Evolutionary conservation across 2,329 filamentous ascomycete genomes (phyloP).

Genomic region (Basipetospora chlamydospora): DNA sequence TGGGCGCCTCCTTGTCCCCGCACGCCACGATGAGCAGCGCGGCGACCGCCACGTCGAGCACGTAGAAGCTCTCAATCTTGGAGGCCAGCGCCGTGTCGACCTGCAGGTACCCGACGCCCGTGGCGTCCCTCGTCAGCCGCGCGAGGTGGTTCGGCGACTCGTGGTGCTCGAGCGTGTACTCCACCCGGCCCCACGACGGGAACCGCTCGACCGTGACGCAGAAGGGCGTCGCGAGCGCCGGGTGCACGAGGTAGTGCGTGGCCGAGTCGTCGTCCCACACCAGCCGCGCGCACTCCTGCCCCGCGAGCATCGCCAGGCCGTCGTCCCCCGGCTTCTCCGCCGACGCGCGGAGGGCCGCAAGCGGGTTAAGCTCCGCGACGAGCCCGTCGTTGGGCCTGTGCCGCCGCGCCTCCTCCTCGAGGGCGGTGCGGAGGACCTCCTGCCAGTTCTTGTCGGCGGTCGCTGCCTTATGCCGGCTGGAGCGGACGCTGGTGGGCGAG

Average conservation of each 20-base stretch:
- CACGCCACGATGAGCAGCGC: slow-evolving; percentile 46
- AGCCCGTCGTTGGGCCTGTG: slow-evolving; percentile 45
- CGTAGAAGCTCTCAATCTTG: slow-evolving; percentile 45
- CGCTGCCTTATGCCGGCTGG: slow-evolving; percentile 12
- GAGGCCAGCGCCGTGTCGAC: slow-evolving; percentile 45
- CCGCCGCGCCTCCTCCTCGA: slow-evolving; percentile 39
- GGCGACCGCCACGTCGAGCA: slow-evolving; percentile 47
- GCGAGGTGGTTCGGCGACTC: slow-evolving; percentile 47
- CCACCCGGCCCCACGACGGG: slow-evolving; percentile 43
- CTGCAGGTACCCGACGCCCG: slow-evolving; percentile 45
- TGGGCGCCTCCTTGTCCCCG: slow-evolving; percentile 34
- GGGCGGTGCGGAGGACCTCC: slow-evolving; percentile 41
- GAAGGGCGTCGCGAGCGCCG: slow-evolving; percentile 48
- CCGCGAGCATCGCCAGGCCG: slow-evolving; percentile 45
- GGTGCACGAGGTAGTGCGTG: slow-evolving; percentile 48
- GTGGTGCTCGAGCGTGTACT: slow-evolving; percentile 51
- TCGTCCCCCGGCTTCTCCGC: slow-evolving; percentile 36
- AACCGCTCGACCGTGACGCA: slow-evolving; percentile 43
- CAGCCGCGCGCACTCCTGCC: slow-evolving; percentile 54
- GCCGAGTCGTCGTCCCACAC: slow-evolving; percentile 53
- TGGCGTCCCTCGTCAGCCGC: slow-evolving; percentile 44
- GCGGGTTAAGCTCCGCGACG: slow-evolving; percentile 55
- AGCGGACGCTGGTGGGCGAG: slow-evolving; percentile 12
- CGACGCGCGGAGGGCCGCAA: slow-evolving; percentile 47
- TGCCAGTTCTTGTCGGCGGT: slow-evolving; percentile 35